These are phyloP conservation scores for Phlebopus sp. DNA, from an alignment of 1,284 basidiomycete species.

Conservation along the genomic window DNA sequence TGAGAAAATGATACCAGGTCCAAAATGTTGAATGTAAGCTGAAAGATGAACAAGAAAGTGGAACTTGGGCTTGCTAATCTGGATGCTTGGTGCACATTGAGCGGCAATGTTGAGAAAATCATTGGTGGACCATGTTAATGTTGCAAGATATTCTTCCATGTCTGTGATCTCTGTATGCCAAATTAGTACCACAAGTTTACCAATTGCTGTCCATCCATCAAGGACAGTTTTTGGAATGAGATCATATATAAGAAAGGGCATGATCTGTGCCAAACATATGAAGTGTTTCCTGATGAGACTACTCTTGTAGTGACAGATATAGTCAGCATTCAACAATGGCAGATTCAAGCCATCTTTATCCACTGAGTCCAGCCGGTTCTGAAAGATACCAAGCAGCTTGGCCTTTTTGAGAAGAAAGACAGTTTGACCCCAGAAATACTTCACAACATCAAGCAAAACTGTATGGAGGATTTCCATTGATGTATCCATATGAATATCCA, in stretches of 20 bases:
- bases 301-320: conserved; percentile 23
- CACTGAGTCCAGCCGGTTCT: conserved; percentile 22
- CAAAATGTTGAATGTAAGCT: conserved; percentile 6
- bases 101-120: conserved; percentile 6
- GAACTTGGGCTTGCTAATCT: conserved; percentile 11
- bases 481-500: conserved; percentile 21
- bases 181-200: conserved; percentile 2
- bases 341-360: conserved; percentile 7
- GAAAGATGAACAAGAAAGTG: conserved; percentile 15
- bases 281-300: conserved; percentile 34
- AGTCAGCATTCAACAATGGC: neutral
- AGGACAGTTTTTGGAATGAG: conserved; percentile 4
- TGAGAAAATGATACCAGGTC: conserved; percentile 11
- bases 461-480: conserved; percentile 31
- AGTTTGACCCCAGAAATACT: conserved; percentile 35
- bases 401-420: conserved; percentile 21
- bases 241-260: conserved; percentile 2
- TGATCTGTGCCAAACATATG: conserved; percentile 21
- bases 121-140: neutral
- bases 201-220: conserved; percentile 4
- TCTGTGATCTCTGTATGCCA: conserved; percentile 4
- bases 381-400: conserved; percentile 15
- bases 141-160: conserved; percentile 1
- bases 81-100: conserved; percentile 12
- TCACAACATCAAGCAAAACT: conserved; percentile 32